Evolutionary conservation across 2,329 filamentous ascomycete species (phyloP).

Genomic region (Alternaria consortialis): DNA sequence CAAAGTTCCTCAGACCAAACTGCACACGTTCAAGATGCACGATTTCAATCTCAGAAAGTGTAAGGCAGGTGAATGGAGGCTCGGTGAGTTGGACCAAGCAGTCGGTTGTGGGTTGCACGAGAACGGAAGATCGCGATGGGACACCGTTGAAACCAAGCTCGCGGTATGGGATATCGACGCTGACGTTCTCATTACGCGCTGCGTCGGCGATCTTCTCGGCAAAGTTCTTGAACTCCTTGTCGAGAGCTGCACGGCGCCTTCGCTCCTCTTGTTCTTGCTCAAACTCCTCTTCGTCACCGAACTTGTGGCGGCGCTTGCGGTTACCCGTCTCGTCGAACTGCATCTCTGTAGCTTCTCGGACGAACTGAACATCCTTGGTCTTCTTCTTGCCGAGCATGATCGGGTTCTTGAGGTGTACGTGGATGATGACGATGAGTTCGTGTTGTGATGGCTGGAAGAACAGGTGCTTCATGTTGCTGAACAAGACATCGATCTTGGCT

Average conservation of each 20-base stretch:
- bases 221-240: slow-evolving; percentile 94
- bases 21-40: slow-evolving; percentile 94
- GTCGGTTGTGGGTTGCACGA: slow-evolving; percentile 95
- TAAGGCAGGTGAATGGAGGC: slow-evolving; percentile 94
- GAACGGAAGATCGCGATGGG: slow-evolving; percentile 92
- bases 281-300: slow-evolving; percentile 98
- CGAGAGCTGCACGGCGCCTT: slow-evolving; percentile 86
- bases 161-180: slow-evolving; percentile 95
- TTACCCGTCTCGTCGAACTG: slow-evolving; percentile 99
- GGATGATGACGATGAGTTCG: slow-evolving; percentile 96
- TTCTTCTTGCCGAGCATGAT: slow-evolving; percentile 99
- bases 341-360: slow-evolving; percentile 96
- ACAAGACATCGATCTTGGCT: slow-evolving; percentile 89
- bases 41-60: slow-evolving; percentile 93
- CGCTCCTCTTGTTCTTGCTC: slow-evolving; percentile 98
- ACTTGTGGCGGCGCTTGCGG: slow-evolving; percentile 95
- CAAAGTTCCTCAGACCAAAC: slow-evolving; percentile 98
- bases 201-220: slow-evolving; percentile 98
- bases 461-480: slow-evolving; percentile 97
- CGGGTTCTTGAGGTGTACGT: slow-evolving; percentile 96
- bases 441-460: slow-evolving; percentile 99
- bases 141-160: slow-evolving; percentile 98
- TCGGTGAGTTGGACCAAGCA: slow-evolving; percentile 97
- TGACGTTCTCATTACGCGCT: slow-evolving; percentile 86
- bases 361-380: slow-evolving; percentile 98